Evolutionary conservation across 179 eudicot species (phyloP), one percentile per base, ranked within the genome.

Genomic region (Beta corolliflora): DNA sequence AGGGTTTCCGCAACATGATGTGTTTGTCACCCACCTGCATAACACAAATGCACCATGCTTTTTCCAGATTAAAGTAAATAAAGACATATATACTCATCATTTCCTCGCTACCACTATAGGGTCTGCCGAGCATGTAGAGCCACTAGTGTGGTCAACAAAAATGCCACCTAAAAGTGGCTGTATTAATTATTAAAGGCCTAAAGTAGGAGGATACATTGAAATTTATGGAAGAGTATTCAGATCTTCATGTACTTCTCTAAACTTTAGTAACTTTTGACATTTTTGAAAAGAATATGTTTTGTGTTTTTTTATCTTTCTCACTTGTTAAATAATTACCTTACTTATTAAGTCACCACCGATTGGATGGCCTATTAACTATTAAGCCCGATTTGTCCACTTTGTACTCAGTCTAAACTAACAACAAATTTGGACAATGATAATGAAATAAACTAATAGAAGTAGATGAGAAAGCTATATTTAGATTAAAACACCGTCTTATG

Each of bases 1-100:
- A 15, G 21, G 48, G n/a, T 46, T 46, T 70, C 73, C 74, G 74
- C 74, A 45, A 70, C 4, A 70, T 70, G 53, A 48, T 70, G 29
- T 45, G 31, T 7, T n/a, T 45, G 74, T 46, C 74, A 70, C 45
- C 74, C 55, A 70, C 55, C 74, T 45, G 46, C 74, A n/a, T 10
- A 46, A 21, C 74, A 70, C 54, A 46, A 46, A 70, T 69, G 52
- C 73, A 45, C 13, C 3, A 7, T 70, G 15, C 74, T 70, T 45
- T 69, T 29, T 13, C 45, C 41, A 36, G 41, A 36, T 3, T 36
- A 29, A 25, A 65, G 52, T 44, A n/a, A 69, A 19, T 70, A 70
- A 70, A 66, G 19, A n/a, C 48, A 66, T 66, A 0, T 29, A 67
- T 44, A 36, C 41, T 1, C 41, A 36, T 25, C 68, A 66, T 66